Percentiles rank a stretch among this genome's conserved stretches.
These are phyloP conservation scores for Mycena sp. DNA, from an alignment of 1,284 basidiomycete genomes.

Conservation along the genomic window DNA sequence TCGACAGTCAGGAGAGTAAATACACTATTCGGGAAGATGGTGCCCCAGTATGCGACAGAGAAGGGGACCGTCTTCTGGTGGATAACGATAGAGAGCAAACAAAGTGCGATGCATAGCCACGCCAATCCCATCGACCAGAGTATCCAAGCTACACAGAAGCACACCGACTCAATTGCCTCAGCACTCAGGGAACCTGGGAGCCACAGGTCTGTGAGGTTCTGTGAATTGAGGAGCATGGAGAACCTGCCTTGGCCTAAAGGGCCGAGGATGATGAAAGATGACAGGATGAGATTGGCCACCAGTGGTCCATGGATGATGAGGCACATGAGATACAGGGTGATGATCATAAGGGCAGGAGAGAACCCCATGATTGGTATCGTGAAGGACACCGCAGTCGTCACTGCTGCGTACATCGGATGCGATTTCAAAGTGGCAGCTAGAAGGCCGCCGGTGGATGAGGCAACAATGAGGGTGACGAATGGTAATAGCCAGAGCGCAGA, in stretches of 20 bases:
- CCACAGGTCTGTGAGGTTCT: constrained; percentile 2
- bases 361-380: constrained; percentile 69
- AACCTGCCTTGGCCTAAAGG: constrained; percentile 70
- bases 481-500: constrained; percentile 78
- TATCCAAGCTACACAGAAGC: constrained; percentile 55
- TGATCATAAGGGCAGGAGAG: constrained; percentile 62
- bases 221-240: constrained; percentile 44
- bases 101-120: constrained; percentile 61
- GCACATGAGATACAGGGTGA: constrained; percentile 59
- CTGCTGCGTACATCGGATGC: constrained; percentile 57
- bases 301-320: constrained; percentile 59
- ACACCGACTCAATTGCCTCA: constrained; percentile 52
- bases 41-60: constrained; percentile 63
- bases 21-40: constrained; percentile 73
- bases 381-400: constrained; percentile 62
- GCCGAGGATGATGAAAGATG: constrained; percentile 67
- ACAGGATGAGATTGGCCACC: constrained; percentile 59
- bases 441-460: constrained; percentile 70
- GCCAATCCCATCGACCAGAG: constrained; percentile 64
- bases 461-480: constrained; percentile 76
- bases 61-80: constrained; percentile 53
- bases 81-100: constrained; percentile 53
- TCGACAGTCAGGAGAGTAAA: constrained; percentile 71
- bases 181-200: constrained; percentile 5
- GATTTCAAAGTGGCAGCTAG: constrained; percentile 61